Evolutionary conservation across 768 basidiomycete species (phyloP).

Genomic region (Suillus fuscotomentosus): DNA sequence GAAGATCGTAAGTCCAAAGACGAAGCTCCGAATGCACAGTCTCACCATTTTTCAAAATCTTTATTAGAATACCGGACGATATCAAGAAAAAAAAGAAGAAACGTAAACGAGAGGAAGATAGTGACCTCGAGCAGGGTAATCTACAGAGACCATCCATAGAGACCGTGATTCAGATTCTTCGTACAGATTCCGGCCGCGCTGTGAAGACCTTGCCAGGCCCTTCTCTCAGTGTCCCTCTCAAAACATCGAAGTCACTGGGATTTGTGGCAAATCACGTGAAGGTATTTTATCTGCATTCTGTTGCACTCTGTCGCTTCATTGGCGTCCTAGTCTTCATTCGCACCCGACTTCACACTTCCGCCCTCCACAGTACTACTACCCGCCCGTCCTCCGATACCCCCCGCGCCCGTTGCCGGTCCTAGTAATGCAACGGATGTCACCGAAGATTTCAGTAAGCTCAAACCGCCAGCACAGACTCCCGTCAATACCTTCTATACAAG

Average conservation of each 20-base stretch:
- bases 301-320: conserved; percentile 12
- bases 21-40: conserved; percentile 15
- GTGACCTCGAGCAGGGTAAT: conserved; percentile 60
- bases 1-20: conserved; percentile 49
- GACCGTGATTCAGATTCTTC: conserved; percentile 8
- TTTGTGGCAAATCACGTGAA: conserved; percentile 47
- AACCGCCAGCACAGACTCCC: conserved; percentile 67
- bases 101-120: conserved; percentile 78
- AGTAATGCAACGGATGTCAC: conserved; percentile 77
- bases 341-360: conserved; percentile 66
- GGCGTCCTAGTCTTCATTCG: conserved; percentile 26
- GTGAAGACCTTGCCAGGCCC: conserved; percentile 60
- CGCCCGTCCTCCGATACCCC: conserved; percentile 59
- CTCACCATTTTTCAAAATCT: neutral
- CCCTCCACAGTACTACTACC: conserved; percentile 48
- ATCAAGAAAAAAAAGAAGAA: conserved; percentile 83
- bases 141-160: conserved; percentile 8
- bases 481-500: conserved; percentile 82
- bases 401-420: conserved; percentile 74
- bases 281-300: conserved; percentile 33
- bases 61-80: conserved; percentile 42
- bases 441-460: conserved; percentile 88
- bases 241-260: conserved; percentile 54
- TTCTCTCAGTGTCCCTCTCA: conserved; percentile 42
- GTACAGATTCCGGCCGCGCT: conserved; percentile 48